phyloP scores from a whole-genome alignment of 176 grass and related monocot genomes.

The Zea luxurians region DNA sequence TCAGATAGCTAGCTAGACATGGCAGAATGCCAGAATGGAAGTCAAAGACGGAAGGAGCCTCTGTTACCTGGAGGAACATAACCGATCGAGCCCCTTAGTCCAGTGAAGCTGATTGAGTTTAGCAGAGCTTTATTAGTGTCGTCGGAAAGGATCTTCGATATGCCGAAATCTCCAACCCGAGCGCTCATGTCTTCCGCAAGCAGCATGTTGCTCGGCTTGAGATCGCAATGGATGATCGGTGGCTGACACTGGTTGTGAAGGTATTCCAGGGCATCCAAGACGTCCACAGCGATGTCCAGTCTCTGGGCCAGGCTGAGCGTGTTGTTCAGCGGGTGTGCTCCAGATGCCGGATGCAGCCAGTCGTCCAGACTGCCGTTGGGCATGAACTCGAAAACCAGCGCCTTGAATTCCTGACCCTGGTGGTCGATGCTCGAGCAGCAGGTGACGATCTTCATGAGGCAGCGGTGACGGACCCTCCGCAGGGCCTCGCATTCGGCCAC shows the following conservation, averaged over 20 bases:
- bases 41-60: not conserved
- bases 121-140: not conserved
- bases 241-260: constrained; percentile 39
- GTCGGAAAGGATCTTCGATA: constrained; percentile 45
- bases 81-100: constrained; percentile 47
- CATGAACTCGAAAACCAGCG: constrained; percentile 44
- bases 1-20: not conserved
- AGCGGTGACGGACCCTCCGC: constrained; percentile 27
- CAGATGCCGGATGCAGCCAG: constrained; percentile 41
- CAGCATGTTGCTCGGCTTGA: constrained; percentile 65
- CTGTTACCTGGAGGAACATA: constrained; percentile 55
- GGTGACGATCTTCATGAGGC: constrained; percentile 43
- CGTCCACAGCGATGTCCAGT: constrained; percentile 19
- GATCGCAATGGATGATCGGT: constrained; percentile 53
- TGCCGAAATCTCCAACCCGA: constrained; percentile 50
- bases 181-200: constrained; percentile 57
- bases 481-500: constrained; percentile 35
- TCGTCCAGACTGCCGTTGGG: constrained; percentile 22
- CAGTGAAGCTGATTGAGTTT: constrained; percentile 17
- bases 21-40: not conserved
- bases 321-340: not conserved
- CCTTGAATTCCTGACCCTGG: constrained; percentile 45
- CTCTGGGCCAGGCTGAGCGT: constrained; percentile 27
- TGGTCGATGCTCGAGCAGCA: constrained; percentile 35
- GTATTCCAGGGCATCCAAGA: constrained; percentile 34